Percentiles rank a stretch among this genome's conserved stretches.
Evolutionary conservation across 768 basidiomycete genomes (phyloP).

Genomic region (Xerocomus spinulosus): DNA sequence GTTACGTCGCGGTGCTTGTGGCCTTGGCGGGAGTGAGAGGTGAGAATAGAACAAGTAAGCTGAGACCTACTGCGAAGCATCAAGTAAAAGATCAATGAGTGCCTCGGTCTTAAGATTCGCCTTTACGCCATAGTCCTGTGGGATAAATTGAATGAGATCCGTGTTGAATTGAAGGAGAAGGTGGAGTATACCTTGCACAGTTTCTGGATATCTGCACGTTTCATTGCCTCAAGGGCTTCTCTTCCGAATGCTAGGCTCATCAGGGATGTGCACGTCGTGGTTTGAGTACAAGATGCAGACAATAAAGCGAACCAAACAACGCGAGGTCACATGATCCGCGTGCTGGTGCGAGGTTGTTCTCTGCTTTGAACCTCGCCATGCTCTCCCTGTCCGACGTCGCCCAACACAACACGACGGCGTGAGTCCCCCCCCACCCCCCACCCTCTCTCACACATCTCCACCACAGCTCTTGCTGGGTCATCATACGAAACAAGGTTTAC

Average conservation of each 20-base stretch:
- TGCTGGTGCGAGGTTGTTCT: too few species aligned
- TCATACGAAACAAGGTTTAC: constrained; percentile 77
- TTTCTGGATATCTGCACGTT: constrained; percentile 51
- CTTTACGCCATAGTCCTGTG: constrained; percentile 72
- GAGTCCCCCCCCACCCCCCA: constrained; percentile 11
- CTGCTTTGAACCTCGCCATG: too few species aligned
- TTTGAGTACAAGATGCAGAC: constrained; percentile 43
- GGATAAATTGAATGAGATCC: constrained; percentile 14
- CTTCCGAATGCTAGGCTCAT: constrained; percentile 44
- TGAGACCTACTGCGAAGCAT: constrained; percentile 40
- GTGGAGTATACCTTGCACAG: constrained; percentile 50
- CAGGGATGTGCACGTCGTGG: constrained; percentile 28
- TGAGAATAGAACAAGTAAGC: constrained; percentile 33
- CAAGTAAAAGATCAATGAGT: constrained; percentile 68
- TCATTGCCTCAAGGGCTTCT: constrained; percentile 49
- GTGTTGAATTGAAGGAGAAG: constrained; percentile 9
- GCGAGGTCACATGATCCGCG: constrained; percentile 40
- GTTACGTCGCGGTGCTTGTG: constrained; percentile 20
- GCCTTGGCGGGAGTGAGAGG: constrained; percentile 31
- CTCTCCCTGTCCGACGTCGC: constrained; percentile 53
- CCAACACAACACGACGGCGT: constrained; percentile 53
- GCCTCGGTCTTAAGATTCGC: constrained; percentile 81
- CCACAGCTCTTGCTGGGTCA: constrained; percentile 78
- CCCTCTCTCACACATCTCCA: constrained; percentile 7
- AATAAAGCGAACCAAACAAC: constrained; percentile 46